Evolutionary conservation across 2,329 filamentous ascomycete species (phyloP).

Genomic region (Hortaea werneckii): DNA sequence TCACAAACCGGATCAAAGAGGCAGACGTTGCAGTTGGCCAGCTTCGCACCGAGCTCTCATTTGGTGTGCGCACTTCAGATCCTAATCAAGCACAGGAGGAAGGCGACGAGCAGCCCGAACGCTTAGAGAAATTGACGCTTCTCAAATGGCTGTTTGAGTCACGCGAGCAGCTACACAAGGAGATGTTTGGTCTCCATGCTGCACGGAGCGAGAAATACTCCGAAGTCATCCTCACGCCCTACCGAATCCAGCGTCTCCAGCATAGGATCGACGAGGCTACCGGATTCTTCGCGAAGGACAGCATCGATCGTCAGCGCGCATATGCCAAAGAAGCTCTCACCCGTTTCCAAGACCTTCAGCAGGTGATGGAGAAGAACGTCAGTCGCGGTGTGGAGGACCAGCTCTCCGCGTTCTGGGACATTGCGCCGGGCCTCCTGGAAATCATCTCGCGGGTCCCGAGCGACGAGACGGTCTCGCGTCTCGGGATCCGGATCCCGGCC

Average conservation of each 20-base stretch:
- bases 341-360: constrained; percentile 66
- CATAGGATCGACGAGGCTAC: constrained; percentile 72
- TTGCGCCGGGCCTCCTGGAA: constrained; percentile 70
- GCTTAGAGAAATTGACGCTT: constrained; percentile 86
- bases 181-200: constrained; percentile 72
- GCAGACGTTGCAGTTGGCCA: constrained; percentile 70
- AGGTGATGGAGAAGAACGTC: constrained; percentile 74
- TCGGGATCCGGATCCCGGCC: constrained; percentile 66
- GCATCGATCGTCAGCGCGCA: constrained; percentile 54
- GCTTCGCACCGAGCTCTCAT: constrained; percentile 61
- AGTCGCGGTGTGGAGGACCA: constrained; percentile 82
- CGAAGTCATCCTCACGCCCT: constrained; percentile 72
- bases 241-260: constrained; percentile 59
- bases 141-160: constrained; percentile 96
- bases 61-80: constrained; percentile 55
- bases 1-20: constrained; percentile 63
- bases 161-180: constrained; percentile 75
- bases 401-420: constrained; percentile 94
- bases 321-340: constrained; percentile 63
- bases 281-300: constrained; percentile 74
- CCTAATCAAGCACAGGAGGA: constrained; percentile 87
- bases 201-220: constrained; percentile 77
- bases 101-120: constrained; percentile 86
- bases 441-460: constrained; percentile 70
- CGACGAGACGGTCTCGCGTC: constrained; percentile 38